Conservation (phyloP, 2,329 filamentous ascomycete genomes). For the Fusarium penzigii region DNA sequence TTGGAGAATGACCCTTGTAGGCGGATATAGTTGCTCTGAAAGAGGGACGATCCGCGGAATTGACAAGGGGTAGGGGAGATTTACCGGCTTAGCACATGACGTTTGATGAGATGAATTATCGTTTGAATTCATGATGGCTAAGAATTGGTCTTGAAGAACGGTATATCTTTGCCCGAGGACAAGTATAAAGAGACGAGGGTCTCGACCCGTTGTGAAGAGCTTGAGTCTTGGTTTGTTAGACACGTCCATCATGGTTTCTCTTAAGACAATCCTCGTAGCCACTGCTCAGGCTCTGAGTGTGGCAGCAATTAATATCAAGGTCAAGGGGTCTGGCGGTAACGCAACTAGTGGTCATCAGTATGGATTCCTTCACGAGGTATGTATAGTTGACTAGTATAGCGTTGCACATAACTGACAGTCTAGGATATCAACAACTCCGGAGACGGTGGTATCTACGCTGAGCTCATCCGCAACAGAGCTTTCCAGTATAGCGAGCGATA, state of each 20-base stretch:
- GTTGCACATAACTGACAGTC: not conserved
- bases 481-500: conserved; percentile 58
- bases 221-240: no score
- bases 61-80: no score
- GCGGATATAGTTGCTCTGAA: no score
- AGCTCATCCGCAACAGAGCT: conserved; percentile 69
- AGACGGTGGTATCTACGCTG: conserved; percentile 72
- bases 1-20: no score
- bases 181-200: no score
- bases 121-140: no score
- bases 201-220: no score
- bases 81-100: no score
- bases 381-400: not conserved
- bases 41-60: no score
- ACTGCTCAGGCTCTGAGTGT: conserved; percentile 14
- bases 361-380: conserved; percentile 47
- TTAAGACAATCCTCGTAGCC: conserved; percentile 19
- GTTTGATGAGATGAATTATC: no score
- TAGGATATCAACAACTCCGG: conserved; percentile 68
- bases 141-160: no score
- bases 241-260: conserved; percentile 16
- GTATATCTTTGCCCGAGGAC: no score
- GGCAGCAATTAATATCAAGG: conserved; percentile 38
- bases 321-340: conserved; percentile 42
- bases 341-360: conserved; percentile 46